These are phyloP conservation scores for Exophiala xenobiotica DNA, from an alignment of 2,329 filamentous ascomycete species.

Conservation along the genomic window DNA sequence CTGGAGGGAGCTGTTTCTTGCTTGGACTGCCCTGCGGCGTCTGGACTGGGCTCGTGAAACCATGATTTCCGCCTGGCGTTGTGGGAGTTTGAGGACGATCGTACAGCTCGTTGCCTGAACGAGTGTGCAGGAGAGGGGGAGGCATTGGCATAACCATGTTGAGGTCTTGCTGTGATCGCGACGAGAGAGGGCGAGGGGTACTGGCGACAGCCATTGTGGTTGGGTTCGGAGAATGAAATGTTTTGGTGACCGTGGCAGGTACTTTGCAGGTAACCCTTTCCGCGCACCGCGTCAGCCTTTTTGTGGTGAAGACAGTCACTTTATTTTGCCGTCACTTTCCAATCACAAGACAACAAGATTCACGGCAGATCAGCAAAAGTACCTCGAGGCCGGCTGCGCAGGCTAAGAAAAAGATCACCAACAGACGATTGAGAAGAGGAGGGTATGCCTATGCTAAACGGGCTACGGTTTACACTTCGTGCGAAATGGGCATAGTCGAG, in stretches of 20 bases:
- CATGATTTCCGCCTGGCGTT: constrained; percentile 35
- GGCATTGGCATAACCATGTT: constrained; percentile 42
- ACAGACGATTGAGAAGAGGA: too few relatives aligned
- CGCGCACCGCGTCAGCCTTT: too few relatives aligned
- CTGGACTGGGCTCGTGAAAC: constrained; percentile 49
- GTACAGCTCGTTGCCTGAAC: constrained; percentile 47
- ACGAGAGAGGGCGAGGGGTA: constrained; percentile 29
- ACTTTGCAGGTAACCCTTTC: neutral
- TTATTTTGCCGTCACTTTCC: neutral
- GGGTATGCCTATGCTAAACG: too few relatives aligned
- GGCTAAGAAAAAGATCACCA: too few relatives aligned
- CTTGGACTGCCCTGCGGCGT: constrained; percentile 54
- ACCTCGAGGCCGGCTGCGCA: too few relatives aligned
- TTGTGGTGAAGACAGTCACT: neutral
- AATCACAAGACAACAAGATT: too few relatives aligned
- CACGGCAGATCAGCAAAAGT: too few relatives aligned
- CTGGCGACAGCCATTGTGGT: constrained; percentile 27
- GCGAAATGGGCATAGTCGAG: too few relatives aligned
- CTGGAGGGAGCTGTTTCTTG: constrained; percentile 49
- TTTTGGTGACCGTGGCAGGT: constrained; percentile 5
- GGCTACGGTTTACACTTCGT: too few relatives aligned
- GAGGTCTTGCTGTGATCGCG: constrained; percentile 26
- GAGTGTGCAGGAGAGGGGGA: constrained; percentile 50
- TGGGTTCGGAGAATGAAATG: constrained; percentile 6
- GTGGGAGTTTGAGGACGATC: constrained; percentile 48